A percentile compares a stretch with the other conserved stretches of the same genome.
phyloP scores from a whole-genome alignment of 352 stramenopile genomes.

The Phytopythium delawarense region DNA sequence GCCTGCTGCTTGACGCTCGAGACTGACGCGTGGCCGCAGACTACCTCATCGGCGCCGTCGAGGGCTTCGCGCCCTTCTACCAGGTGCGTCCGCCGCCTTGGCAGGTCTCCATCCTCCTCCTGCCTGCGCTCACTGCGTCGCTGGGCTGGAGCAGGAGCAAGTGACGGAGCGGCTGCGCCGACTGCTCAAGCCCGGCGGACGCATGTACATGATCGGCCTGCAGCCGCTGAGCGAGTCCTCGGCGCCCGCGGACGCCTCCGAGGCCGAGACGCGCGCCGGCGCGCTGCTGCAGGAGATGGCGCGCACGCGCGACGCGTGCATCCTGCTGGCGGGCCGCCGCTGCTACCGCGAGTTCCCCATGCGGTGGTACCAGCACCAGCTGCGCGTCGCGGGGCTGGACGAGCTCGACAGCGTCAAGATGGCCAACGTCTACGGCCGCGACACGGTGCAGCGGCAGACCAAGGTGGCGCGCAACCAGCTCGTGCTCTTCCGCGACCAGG shows the following conservation, averaged over 20 bases:
- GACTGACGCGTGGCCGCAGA: constrained; percentile 27
- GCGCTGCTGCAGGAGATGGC: constrained; percentile 63
- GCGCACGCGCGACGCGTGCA: constrained; percentile 83
- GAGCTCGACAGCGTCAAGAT: constrained; percentile 58
- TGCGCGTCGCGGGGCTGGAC: constrained; percentile 46
- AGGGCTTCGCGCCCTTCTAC: constrained; percentile 90
- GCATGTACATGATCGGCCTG: constrained; percentile 88
- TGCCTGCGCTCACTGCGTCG: not conserved
- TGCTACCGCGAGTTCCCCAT: constrained; percentile 91
- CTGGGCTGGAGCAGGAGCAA: constrained; percentile 23
- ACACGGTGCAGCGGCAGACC: constrained; percentile 85
- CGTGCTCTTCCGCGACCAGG: constrained; percentile 56
- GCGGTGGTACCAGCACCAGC: constrained; percentile 82
- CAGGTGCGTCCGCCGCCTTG: constrained; percentile 51
- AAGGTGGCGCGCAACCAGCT: constrained; percentile 87
- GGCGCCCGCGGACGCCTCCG: constrained; percentile 17
- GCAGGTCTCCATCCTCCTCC: not conserved
- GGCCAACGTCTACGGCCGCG: constrained; percentile 86
- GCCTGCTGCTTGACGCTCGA: no score
- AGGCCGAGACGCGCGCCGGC: constrained; percentile 20
- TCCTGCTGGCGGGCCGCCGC: constrained; percentile 81
- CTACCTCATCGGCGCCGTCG: constrained; percentile 91
- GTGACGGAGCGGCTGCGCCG: constrained; percentile 59
- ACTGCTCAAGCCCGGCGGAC: constrained; percentile 73
- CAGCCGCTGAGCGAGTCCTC: constrained; percentile 76